Percentiles rank a stretch among this genome's conserved stretches.
These are phyloP conservation scores for Globisporangium irregulare DNA, from an alignment of 352 stramenopile species.

Conservation along the genomic window DNA sequence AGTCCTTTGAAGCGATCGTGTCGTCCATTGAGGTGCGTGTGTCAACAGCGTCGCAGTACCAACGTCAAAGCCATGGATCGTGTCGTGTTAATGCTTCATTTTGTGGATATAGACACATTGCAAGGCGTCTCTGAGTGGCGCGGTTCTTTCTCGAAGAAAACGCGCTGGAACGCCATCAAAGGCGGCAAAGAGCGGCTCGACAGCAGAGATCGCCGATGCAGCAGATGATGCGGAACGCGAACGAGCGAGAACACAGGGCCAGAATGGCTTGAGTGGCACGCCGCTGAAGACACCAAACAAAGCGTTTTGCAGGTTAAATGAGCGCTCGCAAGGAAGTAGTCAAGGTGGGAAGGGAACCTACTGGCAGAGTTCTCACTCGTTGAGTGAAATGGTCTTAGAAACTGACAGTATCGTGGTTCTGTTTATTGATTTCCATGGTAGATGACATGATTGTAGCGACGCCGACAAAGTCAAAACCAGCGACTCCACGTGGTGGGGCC, in stretches of 20 bases:
- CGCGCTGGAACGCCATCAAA: slow-evolving; percentile 7
- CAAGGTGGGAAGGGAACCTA: slow-evolving; percentile 2
- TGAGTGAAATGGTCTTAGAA: background rate
- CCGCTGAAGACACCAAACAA: slow-evolving; percentile 8
- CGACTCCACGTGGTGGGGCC: background rate
- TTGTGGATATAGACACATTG: slow-evolving; percentile 32
- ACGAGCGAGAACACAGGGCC: background rate
- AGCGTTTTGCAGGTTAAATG: slow-evolving; percentile 10
- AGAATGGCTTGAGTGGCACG: background rate
- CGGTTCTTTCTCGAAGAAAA: slow-evolving; percentile 35
- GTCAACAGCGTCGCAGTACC: background rate
- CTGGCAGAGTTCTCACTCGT: background rate
- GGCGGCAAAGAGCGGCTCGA: background rate
- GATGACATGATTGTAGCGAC: background rate
- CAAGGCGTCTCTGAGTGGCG: slow-evolving; percentile 38
- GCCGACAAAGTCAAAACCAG: background rate
- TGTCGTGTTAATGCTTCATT: background rate
- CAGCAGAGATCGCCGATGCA: slow-evolving; percentile 11
- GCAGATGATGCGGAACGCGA: background rate
- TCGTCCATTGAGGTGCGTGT: slow-evolving; percentile 55
- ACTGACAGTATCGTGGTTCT: background rate
- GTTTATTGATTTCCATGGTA: background rate
- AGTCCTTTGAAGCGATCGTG: slow-evolving; percentile 63
- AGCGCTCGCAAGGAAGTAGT: slow-evolving; percentile 2
- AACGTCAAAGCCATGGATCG: background rate